Base-by-base conservation (phyloP, 2,329 filamentous ascomycete species). In the Zopfia rhizophila region DNA sequence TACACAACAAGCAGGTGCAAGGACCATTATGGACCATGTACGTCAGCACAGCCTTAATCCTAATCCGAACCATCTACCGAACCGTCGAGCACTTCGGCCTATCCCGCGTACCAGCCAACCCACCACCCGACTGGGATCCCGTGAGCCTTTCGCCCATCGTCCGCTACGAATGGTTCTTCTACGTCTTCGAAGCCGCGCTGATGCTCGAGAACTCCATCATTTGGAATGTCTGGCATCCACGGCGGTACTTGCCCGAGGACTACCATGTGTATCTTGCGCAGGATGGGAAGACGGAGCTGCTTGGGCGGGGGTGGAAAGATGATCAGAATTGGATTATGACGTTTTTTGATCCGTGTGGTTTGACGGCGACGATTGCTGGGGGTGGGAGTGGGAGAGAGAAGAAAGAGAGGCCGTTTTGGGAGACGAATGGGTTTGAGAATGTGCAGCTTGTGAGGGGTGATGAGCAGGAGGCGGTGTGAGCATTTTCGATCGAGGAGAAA, bases 11-110 rank as follows among this genome's bases (percentile, higher is more conserved):
- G n/a, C 75, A 75, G 11, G 61, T 82, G 3, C 72, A 66, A 7
- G 58, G 57, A 3, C 42, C 53, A 11, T 65, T 79, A n/a, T 59
- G 66, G 21, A 72, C 75, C 7, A 60, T 82, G 7, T 80, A 79
- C 46, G 58, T 80, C 8, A 75, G 66, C 7, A 67, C 63, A 16
- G 60, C 74, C 0, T 61, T 79, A 16, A 69, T 72, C 27, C 63
- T 76, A 13, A 58, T 81, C 2, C 79, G 79, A 39, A 66, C 69
- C 40, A 76, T 81, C 39, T 82, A 76, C 44, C 77, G 81, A 11
- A 74, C 75, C 1, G 73, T 81, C 22, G 76, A 82, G 37, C 77
- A 75, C 38, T 84, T 83, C 51, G 74, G 72, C 38, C 61, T 79
- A n/a, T 69, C 76, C 0, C 54, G 65, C 18, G 63, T 78, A 10